Conservation (phyloP, 208 protist genomes). For the Strigomonas culicis region DNA sequence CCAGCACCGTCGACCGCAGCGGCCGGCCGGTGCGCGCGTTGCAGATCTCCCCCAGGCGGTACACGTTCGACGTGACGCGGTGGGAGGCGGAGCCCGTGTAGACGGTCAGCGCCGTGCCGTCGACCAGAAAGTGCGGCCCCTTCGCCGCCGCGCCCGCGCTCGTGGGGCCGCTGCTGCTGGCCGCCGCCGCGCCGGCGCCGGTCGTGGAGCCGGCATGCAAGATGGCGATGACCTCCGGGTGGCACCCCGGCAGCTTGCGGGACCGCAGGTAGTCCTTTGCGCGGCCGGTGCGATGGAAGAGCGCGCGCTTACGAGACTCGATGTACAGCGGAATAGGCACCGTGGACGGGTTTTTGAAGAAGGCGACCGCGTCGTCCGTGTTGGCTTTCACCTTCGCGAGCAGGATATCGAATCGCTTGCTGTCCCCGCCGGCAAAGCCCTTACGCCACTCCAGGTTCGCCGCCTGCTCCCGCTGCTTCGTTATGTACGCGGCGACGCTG, state of each 20-base stretch:
- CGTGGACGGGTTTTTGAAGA: conserved; percentile 19
- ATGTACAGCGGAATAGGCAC: conserved; percentile 31
- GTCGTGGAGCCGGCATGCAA: neutral
- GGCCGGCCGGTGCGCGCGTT: neutral
- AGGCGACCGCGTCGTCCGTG: conserved; percentile 28
- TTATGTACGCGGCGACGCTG: conserved; percentile 28
- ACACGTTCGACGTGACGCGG: neutral
- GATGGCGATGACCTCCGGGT: neutral
- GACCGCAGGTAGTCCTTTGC: conserved; percentile 3
- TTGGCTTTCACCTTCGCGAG: conserved; percentile 22
- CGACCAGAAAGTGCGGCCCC: neutral
- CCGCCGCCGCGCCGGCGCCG: too few species aligned
- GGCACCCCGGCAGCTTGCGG: conserved; percentile 5
- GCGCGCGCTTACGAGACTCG: conserved; percentile 2
- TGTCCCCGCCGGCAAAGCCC: conserved; percentile 11
- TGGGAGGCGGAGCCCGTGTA: neutral
- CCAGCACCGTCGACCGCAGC: neutral
- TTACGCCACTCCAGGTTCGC: conserved; percentile 20
- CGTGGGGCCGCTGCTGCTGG: neutral
- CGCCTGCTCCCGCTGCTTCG: conserved; percentile 20
- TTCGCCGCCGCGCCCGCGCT: neutral
- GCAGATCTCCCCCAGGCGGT: neutral
- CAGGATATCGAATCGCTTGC: conserved; percentile 23
- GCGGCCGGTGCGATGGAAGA: neutral
- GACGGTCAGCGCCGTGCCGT: conserved; percentile 2